These are phyloP conservation scores for Pyrenochaeta sp. DNA, from an alignment of 2,329 filamentous ascomycete genomes.

Conservation along the genomic window DNA sequence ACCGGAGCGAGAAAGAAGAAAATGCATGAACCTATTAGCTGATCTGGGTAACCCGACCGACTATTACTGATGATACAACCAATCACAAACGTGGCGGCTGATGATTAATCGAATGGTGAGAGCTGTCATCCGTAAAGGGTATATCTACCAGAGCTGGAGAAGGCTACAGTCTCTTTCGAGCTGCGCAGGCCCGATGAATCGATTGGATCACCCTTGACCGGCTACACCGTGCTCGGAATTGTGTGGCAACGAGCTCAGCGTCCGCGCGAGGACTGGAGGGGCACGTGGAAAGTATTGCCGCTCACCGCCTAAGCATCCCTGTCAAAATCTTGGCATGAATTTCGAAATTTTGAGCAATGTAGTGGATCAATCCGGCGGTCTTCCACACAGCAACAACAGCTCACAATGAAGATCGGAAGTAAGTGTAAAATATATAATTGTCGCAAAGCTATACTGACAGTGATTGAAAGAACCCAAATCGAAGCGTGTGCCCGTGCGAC, in stretches of 20 bases:
- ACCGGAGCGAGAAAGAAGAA: constrained; percentile 1
- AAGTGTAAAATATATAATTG: constrained; percentile 20
- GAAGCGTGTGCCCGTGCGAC: constrained; percentile 87
- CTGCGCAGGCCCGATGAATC: background rate
- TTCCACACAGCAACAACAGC: constrained; percentile 17
- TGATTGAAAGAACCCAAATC: constrained; percentile 81
- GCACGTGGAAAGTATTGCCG: constrained; percentile 15
- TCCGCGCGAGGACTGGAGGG: background rate
- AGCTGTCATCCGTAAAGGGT: background rate
- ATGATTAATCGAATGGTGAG: background rate
- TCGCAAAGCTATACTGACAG: constrained; percentile 8
- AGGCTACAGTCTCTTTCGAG: background rate
- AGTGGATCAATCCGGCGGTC: constrained; percentile 16
- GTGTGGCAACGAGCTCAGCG: background rate
- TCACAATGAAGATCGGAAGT: constrained; percentile 55
- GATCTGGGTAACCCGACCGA: constrained; percentile 24
- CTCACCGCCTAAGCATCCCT: constrained; percentile 15
- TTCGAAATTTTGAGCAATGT: constrained; percentile 33
- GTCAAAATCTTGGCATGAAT: constrained; percentile 25
- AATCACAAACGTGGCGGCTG: constrained; percentile 12
- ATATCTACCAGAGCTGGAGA: background rate
- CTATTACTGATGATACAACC: constrained; percentile 9
- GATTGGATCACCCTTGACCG: too few relatives aligned
- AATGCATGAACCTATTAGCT: constrained; percentile 13
- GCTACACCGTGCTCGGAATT: too few relatives aligned